phyloP scores from a whole-genome alignment of 2,329 filamentous ascomycete species.

The Tolypocladium tundrense region DNA sequence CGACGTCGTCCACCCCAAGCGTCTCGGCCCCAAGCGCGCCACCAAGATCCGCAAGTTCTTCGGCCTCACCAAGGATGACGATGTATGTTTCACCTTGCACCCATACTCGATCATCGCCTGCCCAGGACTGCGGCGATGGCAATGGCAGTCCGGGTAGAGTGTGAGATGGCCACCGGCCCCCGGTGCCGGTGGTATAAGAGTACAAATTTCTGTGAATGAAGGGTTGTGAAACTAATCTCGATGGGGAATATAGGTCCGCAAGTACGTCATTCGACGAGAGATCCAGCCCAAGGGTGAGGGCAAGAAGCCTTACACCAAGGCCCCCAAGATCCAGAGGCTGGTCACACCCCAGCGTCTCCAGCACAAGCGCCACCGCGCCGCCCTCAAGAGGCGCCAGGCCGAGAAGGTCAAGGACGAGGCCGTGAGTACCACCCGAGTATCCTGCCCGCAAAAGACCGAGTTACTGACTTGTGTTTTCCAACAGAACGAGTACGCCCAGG shows the following conservation, averaged over 20 bases:
- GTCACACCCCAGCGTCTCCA: conserved; percentile 99
- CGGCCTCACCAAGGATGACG: conserved; percentile 99
- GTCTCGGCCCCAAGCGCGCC: conserved; percentile 97
- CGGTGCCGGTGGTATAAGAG: conserved; percentile 10
- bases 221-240: conserved; percentile 25
- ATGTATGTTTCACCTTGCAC: conserved; percentile 69
- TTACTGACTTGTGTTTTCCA: conserved; percentile 22
- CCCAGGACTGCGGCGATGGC: conserved; percentile 39
- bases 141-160: conserved; percentile 44
- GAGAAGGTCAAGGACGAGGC: conserved; percentile 99
- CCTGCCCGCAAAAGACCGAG: not conserved
- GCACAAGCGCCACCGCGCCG: conserved; percentile 97
- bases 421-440: conserved; percentile 47
- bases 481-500: conserved; percentile 91
- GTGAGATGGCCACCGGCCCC: conserved; percentile 36
- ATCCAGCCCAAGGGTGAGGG: conserved; percentile 95
- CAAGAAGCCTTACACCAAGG: conserved; percentile 99
- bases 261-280: conserved; percentile 99
- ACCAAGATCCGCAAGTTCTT: conserved; percentile 99
- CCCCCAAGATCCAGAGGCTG: conserved; percentile 98
- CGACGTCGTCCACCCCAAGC: conserved; percentile 97
- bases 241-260: conserved; percentile 64
- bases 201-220: conserved; percentile 4
- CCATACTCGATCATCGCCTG: conserved; percentile 58
- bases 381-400: conserved; percentile 95